Percentiles rank a stretch among this genome's conserved stretches.
Conservation (phyloP, 2,329 filamentous ascomycete species). For the Stemphylium beticola region DNA sequence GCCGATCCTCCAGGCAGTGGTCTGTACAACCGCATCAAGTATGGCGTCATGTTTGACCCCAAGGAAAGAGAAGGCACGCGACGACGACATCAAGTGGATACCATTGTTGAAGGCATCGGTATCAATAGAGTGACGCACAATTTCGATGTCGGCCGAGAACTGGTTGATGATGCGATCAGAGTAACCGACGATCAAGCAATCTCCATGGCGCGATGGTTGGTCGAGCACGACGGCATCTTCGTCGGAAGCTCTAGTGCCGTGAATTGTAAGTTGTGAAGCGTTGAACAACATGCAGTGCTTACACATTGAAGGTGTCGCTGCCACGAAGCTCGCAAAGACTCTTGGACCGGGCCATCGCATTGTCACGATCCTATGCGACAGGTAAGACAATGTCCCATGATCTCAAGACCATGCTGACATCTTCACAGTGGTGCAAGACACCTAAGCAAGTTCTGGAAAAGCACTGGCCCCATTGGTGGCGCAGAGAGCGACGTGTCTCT, state of each 20-base stretch:
- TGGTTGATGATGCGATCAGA: conserved; percentile 88
- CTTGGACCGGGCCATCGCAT: conserved; percentile 68
- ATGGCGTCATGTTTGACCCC: conserved; percentile 92
- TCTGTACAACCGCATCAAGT: conserved; percentile 86
- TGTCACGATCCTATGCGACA: conserved; percentile 84
- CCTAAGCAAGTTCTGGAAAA: conserved; percentile 84
- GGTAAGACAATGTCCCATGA: conserved; percentile 26
- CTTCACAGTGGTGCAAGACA: conserved; percentile 69
- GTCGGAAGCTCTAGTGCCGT: conserved; percentile 95
- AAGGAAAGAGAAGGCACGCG: conserved; percentile 92
- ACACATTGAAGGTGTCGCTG: conserved; percentile 63
- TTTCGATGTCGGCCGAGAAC: conserved; percentile 82
- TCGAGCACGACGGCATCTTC: conserved; percentile 95
- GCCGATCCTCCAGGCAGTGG: conserved; percentile 95
- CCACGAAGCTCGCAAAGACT: conserved; percentile 69
- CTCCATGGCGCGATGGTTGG: conserved; percentile 93
- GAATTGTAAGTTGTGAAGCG: conserved; percentile 68
- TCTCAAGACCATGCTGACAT: conserved; percentile 12
- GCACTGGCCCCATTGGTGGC: conserved; percentile 69
- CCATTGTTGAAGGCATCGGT: conserved; percentile 93
- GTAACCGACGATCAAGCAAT: conserved; percentile 89
- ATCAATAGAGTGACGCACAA: conserved; percentile 95
- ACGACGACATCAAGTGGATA: conserved; percentile 89
- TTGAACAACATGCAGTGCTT: conserved; percentile 13
- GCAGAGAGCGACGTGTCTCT: conserved; percentile 56